Conservation (phyloP, 2,329 filamentous ascomycete genomes). For the Plenodomus lindquistii region DNA sequence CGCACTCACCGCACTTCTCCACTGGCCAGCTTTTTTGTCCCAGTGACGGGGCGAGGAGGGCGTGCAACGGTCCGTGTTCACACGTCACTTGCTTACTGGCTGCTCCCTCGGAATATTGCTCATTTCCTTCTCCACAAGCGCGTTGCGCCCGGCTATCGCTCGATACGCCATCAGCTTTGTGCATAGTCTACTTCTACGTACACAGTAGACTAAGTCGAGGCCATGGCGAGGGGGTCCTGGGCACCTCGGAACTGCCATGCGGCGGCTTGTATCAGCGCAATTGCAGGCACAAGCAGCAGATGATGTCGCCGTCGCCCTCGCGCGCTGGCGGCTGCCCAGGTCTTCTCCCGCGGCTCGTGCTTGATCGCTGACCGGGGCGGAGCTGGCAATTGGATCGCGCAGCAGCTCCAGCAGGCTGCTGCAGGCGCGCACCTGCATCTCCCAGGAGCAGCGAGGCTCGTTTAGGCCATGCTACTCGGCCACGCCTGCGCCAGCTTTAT, state of each 20-base stretch:
- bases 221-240: conserved; percentile 27
- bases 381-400: conserved; percentile 36
- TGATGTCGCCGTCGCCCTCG: background rate
- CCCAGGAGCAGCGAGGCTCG: conserved; percentile 34
- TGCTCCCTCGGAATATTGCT: conserved; percentile 25
- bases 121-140: conserved; percentile 34
- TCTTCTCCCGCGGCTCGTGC: conserved; percentile 30
- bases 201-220: conserved; percentile 4
- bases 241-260: conserved; percentile 13
- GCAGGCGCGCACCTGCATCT: conserved; percentile 32
- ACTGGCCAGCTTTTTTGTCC: conserved; percentile 18
- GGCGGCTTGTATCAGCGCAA: conserved; percentile 15
- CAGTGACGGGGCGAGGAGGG: conserved; percentile 20
- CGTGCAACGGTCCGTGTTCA: conserved; percentile 21
- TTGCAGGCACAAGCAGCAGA: conserved; percentile 5
- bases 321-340: conserved; percentile 19
- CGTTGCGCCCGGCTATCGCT: conserved; percentile 28
- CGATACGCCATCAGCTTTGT: conserved; percentile 15
- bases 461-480: conserved; percentile 28
- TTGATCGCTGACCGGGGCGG: conserved; percentile 23
- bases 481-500: conserved; percentile 29
- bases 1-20: conserved; percentile 19
- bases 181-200: too few species aligned
- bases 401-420: conserved; percentile 22
- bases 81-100: conserved; percentile 37